Evolutionary conservation across 2,329 filamentous ascomycete species (phyloP).

Genomic region (Pochonia chlamydosporia): DNA sequence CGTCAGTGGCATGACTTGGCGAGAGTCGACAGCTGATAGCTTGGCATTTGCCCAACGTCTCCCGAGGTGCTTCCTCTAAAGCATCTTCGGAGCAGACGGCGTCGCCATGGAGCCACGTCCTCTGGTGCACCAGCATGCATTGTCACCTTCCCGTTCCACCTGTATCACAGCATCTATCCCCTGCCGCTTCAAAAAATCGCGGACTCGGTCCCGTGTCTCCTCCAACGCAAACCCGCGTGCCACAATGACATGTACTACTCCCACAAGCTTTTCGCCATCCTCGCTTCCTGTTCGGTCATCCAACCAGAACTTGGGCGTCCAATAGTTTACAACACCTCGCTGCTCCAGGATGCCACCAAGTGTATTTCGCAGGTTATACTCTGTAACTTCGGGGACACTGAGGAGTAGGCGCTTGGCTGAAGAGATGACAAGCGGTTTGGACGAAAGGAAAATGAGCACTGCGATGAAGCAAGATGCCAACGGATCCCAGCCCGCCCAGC

Average conservation of each 20-base stretch:
- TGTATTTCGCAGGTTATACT: conserved; percentile 83
- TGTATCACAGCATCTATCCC: conserved; percentile 81
- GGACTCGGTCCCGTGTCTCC: conserved; percentile 75
- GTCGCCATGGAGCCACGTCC: conserved; percentile 22
- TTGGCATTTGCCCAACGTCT: neutral
- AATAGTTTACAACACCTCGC: conserved; percentile 78
- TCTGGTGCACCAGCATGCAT: conserved; percentile 51
- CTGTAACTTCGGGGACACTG: conserved; percentile 75
- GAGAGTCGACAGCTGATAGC: neutral
- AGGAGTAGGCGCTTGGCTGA: conserved; percentile 79
- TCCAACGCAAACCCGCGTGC: conserved; percentile 67
- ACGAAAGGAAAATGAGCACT: conserved; percentile 85
- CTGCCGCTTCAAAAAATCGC: conserved; percentile 62
- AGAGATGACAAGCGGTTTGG: conserved; percentile 79
- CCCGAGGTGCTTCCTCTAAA: conserved; percentile 16
- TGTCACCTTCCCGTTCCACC: conserved; percentile 78
- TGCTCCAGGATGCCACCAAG: conserved; percentile 78
- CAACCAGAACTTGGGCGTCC: conserved; percentile 87
- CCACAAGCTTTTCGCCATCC: conserved; percentile 55
- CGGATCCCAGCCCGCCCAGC: conserved; percentile 93
- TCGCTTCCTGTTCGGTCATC: conserved; percentile 56
- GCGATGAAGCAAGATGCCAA: conserved; percentile 92
- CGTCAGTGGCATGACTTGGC: neutral
- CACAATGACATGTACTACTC: conserved; percentile 82
- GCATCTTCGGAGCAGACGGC: conserved; percentile 27